Percentiles rank a stretch among this genome's conserved stretches.
Conservation (phyloP, 441 rosid species). For the Monsonia emarginata region DNA sequence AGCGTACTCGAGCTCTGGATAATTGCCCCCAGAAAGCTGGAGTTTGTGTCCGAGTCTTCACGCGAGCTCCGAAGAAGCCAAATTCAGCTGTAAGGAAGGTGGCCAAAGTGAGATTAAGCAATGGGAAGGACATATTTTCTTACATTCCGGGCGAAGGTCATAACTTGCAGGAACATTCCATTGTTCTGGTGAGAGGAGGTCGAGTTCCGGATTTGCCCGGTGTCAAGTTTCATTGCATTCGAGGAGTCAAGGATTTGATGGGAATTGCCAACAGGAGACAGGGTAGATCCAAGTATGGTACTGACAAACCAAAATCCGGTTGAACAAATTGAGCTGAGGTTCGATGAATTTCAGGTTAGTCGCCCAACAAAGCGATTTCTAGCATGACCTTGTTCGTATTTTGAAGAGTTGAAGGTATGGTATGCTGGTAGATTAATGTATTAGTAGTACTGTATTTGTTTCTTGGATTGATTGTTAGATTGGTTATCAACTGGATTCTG, state of each 20-base stretch:
- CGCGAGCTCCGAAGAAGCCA: background rate
- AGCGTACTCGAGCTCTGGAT: background rate
- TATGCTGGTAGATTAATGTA: background rate
- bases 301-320: background rate
- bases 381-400: no score
- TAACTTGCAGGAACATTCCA: background rate
- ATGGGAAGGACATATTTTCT: background rate
- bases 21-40: background rate
- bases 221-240: conserved; percentile 3
- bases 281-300: background rate
- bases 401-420: no score
- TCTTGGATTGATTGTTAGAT: background rate
- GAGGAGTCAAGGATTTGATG: conserved; percentile 4
- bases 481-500: background rate
- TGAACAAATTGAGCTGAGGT: background rate
- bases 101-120: background rate
- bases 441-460: background rate
- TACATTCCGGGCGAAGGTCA: background rate
- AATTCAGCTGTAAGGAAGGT: background rate
- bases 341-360: background rate
- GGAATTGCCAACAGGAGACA: background rate
- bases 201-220: background rate
- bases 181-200: background rate
- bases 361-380: no score
- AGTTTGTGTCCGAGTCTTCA: background rate